Conservation (phyloP, 768 basidiomycete genomes). For the Mycena rebaudengoi region DNA sequence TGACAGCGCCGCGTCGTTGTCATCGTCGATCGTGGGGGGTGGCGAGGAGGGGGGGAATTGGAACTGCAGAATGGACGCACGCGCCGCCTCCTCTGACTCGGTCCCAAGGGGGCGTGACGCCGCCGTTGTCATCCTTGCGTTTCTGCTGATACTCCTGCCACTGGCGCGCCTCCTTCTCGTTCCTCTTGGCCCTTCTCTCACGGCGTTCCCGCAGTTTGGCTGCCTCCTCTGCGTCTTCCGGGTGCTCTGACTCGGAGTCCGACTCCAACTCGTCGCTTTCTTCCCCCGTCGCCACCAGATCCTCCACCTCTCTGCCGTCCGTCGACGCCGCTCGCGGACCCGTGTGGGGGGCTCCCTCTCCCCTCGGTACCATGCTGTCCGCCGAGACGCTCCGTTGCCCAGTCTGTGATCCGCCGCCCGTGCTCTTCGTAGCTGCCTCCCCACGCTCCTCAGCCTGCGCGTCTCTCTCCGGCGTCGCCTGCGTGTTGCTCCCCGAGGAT, state of each 20-base stretch:
- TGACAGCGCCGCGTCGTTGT: not conserved
- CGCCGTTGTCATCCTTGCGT: not conserved
- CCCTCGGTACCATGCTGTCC: not conserved
- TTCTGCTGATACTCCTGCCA: no score
- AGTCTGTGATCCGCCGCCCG: not conserved
- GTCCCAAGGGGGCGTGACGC: no score
- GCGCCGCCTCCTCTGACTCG: no score
- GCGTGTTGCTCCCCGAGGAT: no score
- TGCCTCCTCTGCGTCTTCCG: not conserved
- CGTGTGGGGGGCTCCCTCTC: not conserved
- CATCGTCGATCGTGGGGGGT: no score
- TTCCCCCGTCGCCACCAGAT: not conserved
- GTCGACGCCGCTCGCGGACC: not conserved
- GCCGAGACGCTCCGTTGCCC: no score
- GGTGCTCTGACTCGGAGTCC: not conserved
- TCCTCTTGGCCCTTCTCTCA: no score
- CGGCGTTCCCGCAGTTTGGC: rapidly evolving
- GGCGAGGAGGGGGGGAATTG: not conserved
- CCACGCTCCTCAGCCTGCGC: no score
- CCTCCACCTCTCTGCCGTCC: not conserved
- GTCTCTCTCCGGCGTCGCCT: no score
- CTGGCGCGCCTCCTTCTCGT: no score
- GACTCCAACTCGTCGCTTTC: not conserved
- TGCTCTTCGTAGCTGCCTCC: not conserved
- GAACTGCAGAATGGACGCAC: no score